Conservation (phyloP, 2,329 filamentous ascomycete species). For the Colletotrichum sp. region DNA sequence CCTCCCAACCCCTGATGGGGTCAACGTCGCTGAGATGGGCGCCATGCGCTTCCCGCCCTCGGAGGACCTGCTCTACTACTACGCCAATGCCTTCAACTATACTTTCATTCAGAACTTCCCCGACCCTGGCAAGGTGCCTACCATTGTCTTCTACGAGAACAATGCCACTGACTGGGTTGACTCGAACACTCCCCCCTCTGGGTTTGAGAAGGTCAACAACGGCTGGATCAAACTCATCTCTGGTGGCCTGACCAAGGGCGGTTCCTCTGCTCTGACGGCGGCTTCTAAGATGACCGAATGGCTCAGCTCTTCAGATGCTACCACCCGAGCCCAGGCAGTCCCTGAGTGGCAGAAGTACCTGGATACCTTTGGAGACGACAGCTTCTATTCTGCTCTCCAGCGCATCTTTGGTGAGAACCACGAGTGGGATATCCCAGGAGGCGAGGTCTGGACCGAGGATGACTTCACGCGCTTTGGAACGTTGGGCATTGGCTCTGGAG, state of each 20-base stretch:
- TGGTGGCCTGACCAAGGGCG: neutral
- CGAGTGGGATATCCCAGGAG: neutral
- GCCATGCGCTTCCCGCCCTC: constrained; percentile 1
- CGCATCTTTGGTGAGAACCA: neutral
- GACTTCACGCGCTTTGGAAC: neutral
- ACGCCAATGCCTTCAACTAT: neutral
- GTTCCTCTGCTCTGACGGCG: neutral
- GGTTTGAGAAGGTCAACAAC: neutral
- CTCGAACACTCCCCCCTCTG: neutral
- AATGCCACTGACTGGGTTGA: neutral
- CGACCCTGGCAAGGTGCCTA: neutral
- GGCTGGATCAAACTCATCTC: neutral
- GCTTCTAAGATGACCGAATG: neutral
- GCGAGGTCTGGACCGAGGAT: neutral
- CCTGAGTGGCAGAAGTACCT: neutral
- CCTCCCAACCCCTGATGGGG: neutral
- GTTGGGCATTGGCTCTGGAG: neutral
- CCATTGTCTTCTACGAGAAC: neutral
- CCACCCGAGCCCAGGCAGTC: neutral
- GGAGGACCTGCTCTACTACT: constrained; percentile 2
- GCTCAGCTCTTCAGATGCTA: neutral
- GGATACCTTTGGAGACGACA: neutral
- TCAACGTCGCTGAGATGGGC: constrained; percentile 4
- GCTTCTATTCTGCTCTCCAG: neutral
- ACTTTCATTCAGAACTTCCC: neutral